phyloP scores from a whole-genome alignment of 2,329 filamentous ascomycete species.

The Aspergillus pseudoviridinutans region DNA sequence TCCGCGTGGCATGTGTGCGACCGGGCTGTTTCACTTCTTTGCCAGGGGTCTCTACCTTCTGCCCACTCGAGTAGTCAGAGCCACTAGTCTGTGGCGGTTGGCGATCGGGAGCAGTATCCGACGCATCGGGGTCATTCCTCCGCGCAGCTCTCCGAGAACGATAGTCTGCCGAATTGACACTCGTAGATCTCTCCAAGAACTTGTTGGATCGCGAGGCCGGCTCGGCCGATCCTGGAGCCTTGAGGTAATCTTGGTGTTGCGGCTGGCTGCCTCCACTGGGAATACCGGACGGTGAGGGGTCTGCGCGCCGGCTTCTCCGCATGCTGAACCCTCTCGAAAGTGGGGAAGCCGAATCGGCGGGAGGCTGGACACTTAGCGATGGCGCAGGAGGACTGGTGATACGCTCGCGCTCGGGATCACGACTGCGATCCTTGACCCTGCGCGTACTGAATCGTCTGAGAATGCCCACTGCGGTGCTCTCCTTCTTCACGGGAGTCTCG shows the following conservation, averaged over 20 bases:
- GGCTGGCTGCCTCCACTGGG: constrained; percentile 59
- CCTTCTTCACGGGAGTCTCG: constrained; percentile 68
- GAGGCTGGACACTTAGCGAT: constrained; percentile 75
- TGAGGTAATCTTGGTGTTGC: constrained; percentile 74
- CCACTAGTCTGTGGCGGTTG: constrained; percentile 73
- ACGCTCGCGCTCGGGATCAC: constrained; percentile 41
- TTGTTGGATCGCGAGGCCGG: constrained; percentile 59
- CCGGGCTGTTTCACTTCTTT: constrained; percentile 53
- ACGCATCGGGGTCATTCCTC: constrained; percentile 51
- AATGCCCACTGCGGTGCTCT: constrained; percentile 79
- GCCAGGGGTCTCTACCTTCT: constrained; percentile 41
- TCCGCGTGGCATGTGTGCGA: constrained; percentile 63
- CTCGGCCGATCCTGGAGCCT: constrained; percentile 64
- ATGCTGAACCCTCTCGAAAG: constrained; percentile 89
- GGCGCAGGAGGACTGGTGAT: constrained; percentile 66
- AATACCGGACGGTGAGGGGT: constrained; percentile 52
- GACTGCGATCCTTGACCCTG: constrained; percentile 58
- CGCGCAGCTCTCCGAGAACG: constrained; percentile 58
- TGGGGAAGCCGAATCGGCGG: constrained; percentile 60
- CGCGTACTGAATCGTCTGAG: constrained; percentile 89
- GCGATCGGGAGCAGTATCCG: constrained; percentile 50
- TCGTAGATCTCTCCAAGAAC: constrained; percentile 78
- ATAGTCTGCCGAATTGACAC: constrained; percentile 83
- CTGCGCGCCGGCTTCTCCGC: constrained; percentile 55
- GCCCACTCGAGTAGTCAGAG: constrained; percentile 66